These are phyloP conservation scores for Acanthamoeba triangularis DNA, from an alignment of 208 protist species.

Conservation along the genomic window DNA sequence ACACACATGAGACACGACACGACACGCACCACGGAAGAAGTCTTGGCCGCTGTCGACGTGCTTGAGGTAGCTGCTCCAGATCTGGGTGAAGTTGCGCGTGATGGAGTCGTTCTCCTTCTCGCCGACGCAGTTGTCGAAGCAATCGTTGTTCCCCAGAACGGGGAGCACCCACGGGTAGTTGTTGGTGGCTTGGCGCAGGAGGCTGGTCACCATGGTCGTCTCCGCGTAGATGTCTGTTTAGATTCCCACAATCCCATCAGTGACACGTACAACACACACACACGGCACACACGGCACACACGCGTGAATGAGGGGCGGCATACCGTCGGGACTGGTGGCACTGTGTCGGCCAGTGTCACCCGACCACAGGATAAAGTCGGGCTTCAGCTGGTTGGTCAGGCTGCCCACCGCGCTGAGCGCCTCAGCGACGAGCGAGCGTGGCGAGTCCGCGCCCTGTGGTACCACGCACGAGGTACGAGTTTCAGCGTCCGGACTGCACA, in stretches of 20 bases:
- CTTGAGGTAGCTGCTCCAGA: constrained; percentile 4
- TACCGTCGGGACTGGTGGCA: constrained; percentile 28
- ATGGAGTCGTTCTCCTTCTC: not conserved
- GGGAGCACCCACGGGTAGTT: not conserved
- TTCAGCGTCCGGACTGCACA: too few species aligned
- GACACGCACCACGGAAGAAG: not conserved
- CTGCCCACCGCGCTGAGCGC: not conserved
- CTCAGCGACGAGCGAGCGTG: not conserved
- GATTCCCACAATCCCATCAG: too few species aligned
- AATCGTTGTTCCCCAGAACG: constrained; percentile 5
- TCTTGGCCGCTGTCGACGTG: not conserved
- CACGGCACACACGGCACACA: too few species aligned
- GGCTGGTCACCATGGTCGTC: not conserved
- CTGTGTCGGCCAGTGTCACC: not conserved
- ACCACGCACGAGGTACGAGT: too few species aligned
- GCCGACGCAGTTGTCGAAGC: constrained; percentile 5
- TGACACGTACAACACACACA: too few species aligned
- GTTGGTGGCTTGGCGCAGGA: not conserved
- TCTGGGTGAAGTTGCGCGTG: not conserved
- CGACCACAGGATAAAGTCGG: constrained; percentile 15
- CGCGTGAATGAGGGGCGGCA: not conserved
- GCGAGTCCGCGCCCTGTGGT: constrained; percentile 6
- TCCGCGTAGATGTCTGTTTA: not conserved
- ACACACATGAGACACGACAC: not conserved
- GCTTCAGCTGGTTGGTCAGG: not conserved